Conservation (phyloP, 2,329 filamentous ascomycete species). For the Proliferodiscus dingleyae region DNA sequence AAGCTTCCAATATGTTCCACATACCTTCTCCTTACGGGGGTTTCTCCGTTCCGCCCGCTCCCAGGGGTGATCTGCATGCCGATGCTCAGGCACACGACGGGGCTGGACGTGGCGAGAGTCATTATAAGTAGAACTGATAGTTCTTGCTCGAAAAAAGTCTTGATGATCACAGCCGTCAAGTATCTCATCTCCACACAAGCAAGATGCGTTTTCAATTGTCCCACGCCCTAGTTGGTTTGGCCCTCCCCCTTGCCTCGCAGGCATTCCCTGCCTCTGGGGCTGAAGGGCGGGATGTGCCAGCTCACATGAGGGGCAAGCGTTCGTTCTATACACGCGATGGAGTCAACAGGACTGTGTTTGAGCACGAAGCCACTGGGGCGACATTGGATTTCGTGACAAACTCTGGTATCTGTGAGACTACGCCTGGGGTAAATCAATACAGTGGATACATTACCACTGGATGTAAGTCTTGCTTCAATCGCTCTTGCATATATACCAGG, state of each 20-base stretch:
- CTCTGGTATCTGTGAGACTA: slow-evolving; percentile 23
- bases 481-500: background rate
- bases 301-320: slow-evolving; percentile 17
- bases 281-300: background rate
- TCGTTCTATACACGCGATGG: slow-evolving; percentile 30
- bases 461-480: background rate
- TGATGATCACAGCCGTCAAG: background rate
- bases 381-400: slow-evolving; percentile 38
- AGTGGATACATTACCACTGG: slow-evolving; percentile 32
- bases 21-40: background rate
- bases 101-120: background rate
- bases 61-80: background rate
- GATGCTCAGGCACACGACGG: background rate
- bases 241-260: background rate
- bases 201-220: slow-evolving; percentile 1
- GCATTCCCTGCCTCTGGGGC: background rate
- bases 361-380: slow-evolving; percentile 38
- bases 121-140: background rate
- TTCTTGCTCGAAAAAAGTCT: background rate
- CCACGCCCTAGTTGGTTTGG: background rate
- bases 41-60: background rate
- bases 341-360: slow-evolving; percentile 38
- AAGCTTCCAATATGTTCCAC: background rate
- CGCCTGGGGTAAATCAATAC: slow-evolving; percentile 9
- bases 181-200: background rate